Evolutionary conservation across 1,139 yeast genomes (phyloP).

Genomic region (Candida sanyaensis): DNA sequence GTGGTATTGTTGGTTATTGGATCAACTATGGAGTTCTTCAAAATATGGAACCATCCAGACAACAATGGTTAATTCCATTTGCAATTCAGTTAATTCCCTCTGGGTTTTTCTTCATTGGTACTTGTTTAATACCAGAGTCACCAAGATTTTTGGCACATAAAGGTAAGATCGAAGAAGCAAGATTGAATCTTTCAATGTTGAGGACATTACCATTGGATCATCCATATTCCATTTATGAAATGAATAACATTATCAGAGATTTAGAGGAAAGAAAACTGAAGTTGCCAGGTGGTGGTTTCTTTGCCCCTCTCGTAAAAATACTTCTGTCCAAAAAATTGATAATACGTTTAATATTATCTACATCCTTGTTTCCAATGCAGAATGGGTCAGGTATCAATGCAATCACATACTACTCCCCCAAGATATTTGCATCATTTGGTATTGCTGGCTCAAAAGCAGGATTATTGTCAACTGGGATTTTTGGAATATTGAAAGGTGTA

Average conservation of each 20-base stretch:
- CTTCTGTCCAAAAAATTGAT: conserved; percentile 23
- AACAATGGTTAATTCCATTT: conserved; percentile 40
- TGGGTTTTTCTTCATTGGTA: conserved; percentile 40
- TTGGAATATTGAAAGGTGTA: conserved; percentile 51
- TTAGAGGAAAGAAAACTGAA: conserved; percentile 21
- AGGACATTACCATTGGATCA: conserved; percentile 25
- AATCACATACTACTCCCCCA: conserved; percentile 34
- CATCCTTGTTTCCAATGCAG: conserved; percentile 33
- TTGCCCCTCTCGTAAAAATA: conserved; percentile 28
- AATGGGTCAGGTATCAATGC: conserved; percentile 38
- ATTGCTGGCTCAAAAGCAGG: conserved; percentile 38
- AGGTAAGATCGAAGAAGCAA: conserved; percentile 38
- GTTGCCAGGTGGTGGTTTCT: conserved; percentile 23
- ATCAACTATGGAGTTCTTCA: conserved; percentile 39
- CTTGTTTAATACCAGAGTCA: conserved; percentile 43
- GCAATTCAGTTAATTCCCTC: conserved; percentile 47
- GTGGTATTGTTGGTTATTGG: conserved; percentile 49
- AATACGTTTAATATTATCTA: conserved; percentile 28
- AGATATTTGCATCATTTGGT: conserved; percentile 34
- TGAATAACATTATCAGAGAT: conserved; percentile 24
- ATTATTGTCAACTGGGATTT: conserved; percentile 58
- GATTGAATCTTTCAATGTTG: conserved; percentile 29
- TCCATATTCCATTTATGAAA: conserved; percentile 28
- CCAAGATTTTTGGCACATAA: conserved; percentile 47
- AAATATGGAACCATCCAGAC: conserved; percentile 15